A percentile compares a stretch with the other conserved stretches of the same genome.
Evolutionary conservation across 129 eudicot species (phyloP).

Genomic region (Pulicaria dysenterica): DNA sequence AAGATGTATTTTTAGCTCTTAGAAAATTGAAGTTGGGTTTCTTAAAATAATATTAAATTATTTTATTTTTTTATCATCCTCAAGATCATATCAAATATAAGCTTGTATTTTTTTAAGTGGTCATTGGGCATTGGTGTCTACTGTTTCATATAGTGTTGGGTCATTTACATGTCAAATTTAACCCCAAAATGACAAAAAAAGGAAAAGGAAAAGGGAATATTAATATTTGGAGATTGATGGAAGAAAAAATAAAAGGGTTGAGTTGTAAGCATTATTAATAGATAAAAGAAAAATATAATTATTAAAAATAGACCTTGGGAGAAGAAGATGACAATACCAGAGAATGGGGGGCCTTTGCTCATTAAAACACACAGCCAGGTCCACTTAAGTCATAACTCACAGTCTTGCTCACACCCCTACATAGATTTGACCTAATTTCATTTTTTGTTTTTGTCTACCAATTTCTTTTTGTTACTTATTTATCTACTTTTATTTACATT

Average conservation of each 20-base stretch:
- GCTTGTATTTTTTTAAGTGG: not conserved
- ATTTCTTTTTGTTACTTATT: too few species aligned
- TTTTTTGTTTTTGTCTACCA: not conserved
- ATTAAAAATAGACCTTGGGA: constrained; percentile 20
- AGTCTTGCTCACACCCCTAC: not conserved
- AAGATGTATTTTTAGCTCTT: too few species aligned
- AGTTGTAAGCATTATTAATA: constrained; percentile 21
- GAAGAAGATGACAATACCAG: constrained; percentile 20
- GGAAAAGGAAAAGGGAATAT: not conserved
- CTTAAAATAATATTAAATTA: too few species aligned
- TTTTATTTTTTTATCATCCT: too few species aligned
- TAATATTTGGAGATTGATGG: not conserved
- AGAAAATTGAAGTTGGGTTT: too few species aligned
- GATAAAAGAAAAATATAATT: constrained; percentile 3
- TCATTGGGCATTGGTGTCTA: not conserved
- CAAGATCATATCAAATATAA: too few species aligned
- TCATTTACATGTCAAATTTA: not conserved
- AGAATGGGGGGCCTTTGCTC: constrained; percentile 16
- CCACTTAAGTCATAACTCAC: constrained; percentile 16
- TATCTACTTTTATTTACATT: too few species aligned
- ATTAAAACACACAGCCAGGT: constrained; percentile 19
- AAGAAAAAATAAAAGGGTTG: constrained; percentile 10
- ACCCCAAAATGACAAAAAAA: not conserved
- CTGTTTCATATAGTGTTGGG: not conserved
- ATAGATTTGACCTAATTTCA: not conserved